These are phyloP conservation scores for Hyaloscypha bicolor DNA, from an alignment of 495 filamentous ascomycete species.

Conservation along the genomic window DNA sequence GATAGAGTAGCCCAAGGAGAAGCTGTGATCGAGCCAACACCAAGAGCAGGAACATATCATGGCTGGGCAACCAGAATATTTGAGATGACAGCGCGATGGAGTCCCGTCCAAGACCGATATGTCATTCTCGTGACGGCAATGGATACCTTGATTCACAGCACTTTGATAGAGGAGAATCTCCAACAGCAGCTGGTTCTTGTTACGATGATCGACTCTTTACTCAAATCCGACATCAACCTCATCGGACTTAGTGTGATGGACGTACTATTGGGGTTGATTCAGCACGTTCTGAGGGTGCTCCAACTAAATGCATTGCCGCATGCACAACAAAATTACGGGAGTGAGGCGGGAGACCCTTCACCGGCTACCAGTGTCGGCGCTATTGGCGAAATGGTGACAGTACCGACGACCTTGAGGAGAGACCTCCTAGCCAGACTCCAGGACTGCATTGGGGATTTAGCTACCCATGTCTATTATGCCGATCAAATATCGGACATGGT, in stretches of 20 bases:
- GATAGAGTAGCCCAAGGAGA: slow-evolving; percentile 56
- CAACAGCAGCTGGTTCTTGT: slow-evolving; percentile 71
- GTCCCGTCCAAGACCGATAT: slow-evolving; percentile 89
- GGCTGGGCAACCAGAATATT: slow-evolving; percentile 83
- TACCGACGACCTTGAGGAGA: slow-evolving; percentile 28
- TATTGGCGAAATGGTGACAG: slow-evolving; percentile 17
- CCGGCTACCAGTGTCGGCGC: slow-evolving; percentile 24
- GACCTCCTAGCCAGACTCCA: slow-evolving; percentile 50
- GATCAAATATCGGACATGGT: slow-evolving; percentile 95
- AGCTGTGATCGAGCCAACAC: slow-evolving; percentile 37
- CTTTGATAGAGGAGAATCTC: slow-evolving; percentile 65
- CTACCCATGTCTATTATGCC: slow-evolving; percentile 90
- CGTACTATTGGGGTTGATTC: slow-evolving; percentile 76
- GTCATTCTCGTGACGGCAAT: slow-evolving; percentile 79
- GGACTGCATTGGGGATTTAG: slow-evolving; percentile 79
- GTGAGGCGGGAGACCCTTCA: neutral
- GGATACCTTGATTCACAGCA: slow-evolving; percentile 67
- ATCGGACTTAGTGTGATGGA: slow-evolving; percentile 95
- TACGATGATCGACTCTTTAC: slow-evolving; percentile 74
- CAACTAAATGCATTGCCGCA: slow-evolving; percentile 54
- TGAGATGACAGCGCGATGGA: slow-evolving; percentile 76
- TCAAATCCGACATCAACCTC: slow-evolving; percentile 86
- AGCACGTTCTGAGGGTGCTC: slow-evolving; percentile 74
- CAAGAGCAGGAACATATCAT: slow-evolving; percentile 41
- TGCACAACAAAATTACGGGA: slow-evolving; percentile 11